Evolutionary conservation across 2,329 filamentous ascomycete species (phyloP), one percentile per base, ranked within the genome.

Genomic region (Penicillium freii): DNA sequence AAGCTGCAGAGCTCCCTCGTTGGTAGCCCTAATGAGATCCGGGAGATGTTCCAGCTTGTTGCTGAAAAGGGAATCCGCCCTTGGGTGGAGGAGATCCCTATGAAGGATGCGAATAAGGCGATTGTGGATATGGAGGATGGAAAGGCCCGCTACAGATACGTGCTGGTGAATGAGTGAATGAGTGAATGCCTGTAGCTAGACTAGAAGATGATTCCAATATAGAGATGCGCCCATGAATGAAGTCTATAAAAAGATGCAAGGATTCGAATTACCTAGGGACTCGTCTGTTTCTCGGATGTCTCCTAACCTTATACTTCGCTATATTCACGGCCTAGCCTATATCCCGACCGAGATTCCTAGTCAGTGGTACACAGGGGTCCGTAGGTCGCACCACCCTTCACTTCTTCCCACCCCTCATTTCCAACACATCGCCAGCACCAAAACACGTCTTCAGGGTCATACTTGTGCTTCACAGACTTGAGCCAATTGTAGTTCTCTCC

Each of bases 1-100:
- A 81, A 78, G 66, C 69, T 86, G 19, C 76, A 76, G 13, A 83
- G 83, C n/a, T 77, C 73, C 8, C 58, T 72, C 15, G 73, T 78
- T 47, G 77, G 77, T 13, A 71, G 70, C 29, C 76, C 74, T 1
- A 50, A 61, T 8, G 72, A 79, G 59, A 79, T 79, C 36, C 66
- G 71, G 21, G 73, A 78, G 53, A 80, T 80, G 77, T 69, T 80
- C 59, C 57, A 77, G 45, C 66, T 80, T 39, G 75, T 71, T 2
- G 75, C 68, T 8, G 68, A 75, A 45, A 76, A 77, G 60, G 66
- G 66, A 0, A 60, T 79, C 13, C 68, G 73, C 58, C 69, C 77
- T 0, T 80, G 78, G 78, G 64, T 78, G 11, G 62, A 78, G 57
- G 68, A 75, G 59, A 65, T 73, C 31, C 71, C 72, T 5, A 75